These are phyloP conservation scores for Debaryomycetaceae sp. DNA, from an alignment of 1,139 yeast species.

Conservation along the genomic window DNA sequence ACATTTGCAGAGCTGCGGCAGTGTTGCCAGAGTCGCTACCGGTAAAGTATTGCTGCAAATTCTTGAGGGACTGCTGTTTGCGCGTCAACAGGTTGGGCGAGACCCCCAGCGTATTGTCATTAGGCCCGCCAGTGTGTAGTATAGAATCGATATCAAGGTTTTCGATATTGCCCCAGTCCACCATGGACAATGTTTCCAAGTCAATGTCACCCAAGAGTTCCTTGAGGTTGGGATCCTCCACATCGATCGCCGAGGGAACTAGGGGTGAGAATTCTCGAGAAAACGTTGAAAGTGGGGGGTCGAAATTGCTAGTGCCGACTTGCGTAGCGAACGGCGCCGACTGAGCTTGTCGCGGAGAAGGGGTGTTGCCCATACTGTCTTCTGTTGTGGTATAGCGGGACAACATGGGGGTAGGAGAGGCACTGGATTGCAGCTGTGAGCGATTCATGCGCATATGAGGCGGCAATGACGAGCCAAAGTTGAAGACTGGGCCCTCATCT, in stretches of 20 bases:
- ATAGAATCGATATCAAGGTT: constrained; percentile 6
- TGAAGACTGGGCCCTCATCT: constrained; percentile 1
- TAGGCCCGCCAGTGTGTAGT: constrained; percentile 2
- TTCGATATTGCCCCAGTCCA: constrained; percentile 29
- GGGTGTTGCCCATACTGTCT: background rate
- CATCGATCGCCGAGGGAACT: constrained; percentile 42
- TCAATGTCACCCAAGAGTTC: constrained; percentile 15
- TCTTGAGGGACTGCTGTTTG: constrained; percentile 7
- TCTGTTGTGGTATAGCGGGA: background rate
- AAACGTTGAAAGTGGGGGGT: background rate
- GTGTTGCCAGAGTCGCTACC: constrained; percentile 1
- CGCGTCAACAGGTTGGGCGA: constrained; percentile 4
- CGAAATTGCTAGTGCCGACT: background rate
- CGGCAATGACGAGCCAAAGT: constrained; percentile 7
- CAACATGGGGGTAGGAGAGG: background rate
- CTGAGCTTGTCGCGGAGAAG: background rate
- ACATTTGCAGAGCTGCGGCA: constrained; percentile 2
- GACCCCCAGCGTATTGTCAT: constrained; percentile 1
- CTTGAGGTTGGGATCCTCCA: constrained; percentile 15
- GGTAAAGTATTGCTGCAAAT: constrained; percentile 8
- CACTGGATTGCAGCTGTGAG: background rate
- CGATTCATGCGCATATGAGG: constrained; percentile 1
- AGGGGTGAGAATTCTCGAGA: background rate
- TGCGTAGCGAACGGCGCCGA: background rate
- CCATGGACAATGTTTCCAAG: constrained; percentile 12